Evolutionary conservation across 1,284 basidiomycete genomes (phyloP), one percentile per base, ranked within the genome.

Genomic region (Microbotryum intermedium): DNA sequence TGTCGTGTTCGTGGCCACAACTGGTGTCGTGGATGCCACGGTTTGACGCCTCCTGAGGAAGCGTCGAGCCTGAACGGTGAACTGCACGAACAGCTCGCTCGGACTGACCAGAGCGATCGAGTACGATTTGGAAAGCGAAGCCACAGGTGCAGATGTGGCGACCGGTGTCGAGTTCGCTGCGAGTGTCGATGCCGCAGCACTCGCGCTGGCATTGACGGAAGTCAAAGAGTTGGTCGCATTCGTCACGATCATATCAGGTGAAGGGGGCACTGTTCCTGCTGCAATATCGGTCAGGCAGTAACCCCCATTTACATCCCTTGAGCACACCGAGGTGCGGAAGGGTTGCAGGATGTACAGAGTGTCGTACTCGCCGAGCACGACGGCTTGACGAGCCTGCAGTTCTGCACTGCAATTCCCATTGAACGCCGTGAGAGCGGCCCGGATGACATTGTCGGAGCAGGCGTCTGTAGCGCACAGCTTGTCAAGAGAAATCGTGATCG

Each of bases 271-370:
- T 7, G 23, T 21, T 2, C 61, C 59, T 13, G 44, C 13, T 0
- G 59, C 57, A 45, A 65, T 65, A 50, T 68, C 65, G 30, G 51
- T 34, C 21, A 63, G 29, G 57, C 68, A 93, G 34, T 72, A 73
- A 50, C 83, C 84, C 64, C 73, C 79, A 67, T 83, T 82, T 10
- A 73, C 71, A 70, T 86, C 82, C 78, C 86, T 86, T 53, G 84
- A 70, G 77, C 91, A 94, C 50, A 89, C 72, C 43, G 88, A 84
- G 18, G 72, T 67, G 67, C 77, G 77, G 70, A 92, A 73, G 6
- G 90, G 89, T 6, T 74, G 69, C 55, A 90, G 67, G 62, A 80
- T 69, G 78, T 89, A 95, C 49, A 94, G 77, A 49, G 82, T 77
- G 73, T 94, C 91, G 77, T 94, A 95, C 5, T 81, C 76, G 44